A percentile compares a stretch with the other conserved stretches of the same genome.
Evolutionary conservation across 2,329 filamentous ascomycete species (phyloP).

Genomic region (Cladophialophora exuberans): DNA sequence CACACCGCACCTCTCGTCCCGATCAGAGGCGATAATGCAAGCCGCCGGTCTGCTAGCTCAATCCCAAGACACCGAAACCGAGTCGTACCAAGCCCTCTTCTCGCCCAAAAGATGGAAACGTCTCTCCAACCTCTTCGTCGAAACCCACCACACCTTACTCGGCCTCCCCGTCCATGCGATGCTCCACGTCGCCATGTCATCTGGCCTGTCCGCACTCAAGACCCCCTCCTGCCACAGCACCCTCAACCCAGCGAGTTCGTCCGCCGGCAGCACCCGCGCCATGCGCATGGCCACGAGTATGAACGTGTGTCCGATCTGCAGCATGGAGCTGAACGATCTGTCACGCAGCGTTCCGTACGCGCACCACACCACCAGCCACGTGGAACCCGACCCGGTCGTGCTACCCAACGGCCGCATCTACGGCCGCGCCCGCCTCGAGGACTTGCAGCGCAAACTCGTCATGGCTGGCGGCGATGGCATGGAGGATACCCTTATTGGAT

Average conservation of each 20-base stretch:
- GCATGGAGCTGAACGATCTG: conserved; percentile 89
- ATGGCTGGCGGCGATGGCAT: conserved; percentile 23
- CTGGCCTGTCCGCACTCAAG: conserved; percentile 91
- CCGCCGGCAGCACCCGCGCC: conserved; percentile 54
- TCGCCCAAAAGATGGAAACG: conserved; percentile 71
- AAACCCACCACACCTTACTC: conserved; percentile 84
- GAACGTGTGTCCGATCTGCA: conserved; percentile 92
- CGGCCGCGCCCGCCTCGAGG: conserved; percentile 71
- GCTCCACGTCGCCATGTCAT: conserved; percentile 86
- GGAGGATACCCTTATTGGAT: conserved; percentile 25
- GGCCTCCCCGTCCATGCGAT: conserved; percentile 80
- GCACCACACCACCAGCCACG: conserved; percentile 90
- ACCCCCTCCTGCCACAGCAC: conserved; percentile 87
- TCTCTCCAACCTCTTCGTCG: conserved; percentile 78
- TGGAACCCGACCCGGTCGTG: conserved; percentile 83
- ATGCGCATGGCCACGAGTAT: conserved; percentile 53
- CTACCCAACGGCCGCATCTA: conserved; percentile 88
- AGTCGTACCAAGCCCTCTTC: conserved; percentile 73
- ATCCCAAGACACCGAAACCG: conserved; percentile 61
- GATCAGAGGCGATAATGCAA: conserved; percentile 68
- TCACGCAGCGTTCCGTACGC: conserved; percentile 89
- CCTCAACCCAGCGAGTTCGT: conserved; percentile 55
- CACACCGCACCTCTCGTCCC: conserved; percentile 68
- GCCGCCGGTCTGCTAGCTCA: conserved; percentile 83
- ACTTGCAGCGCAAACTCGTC: conserved; percentile 75